A percentile compares a stretch with the other conserved stretches of the same genome.
phyloP scores from a whole-genome alignment of 2,329 filamentous ascomycete species.

The Falciphora oryzae region DNA sequence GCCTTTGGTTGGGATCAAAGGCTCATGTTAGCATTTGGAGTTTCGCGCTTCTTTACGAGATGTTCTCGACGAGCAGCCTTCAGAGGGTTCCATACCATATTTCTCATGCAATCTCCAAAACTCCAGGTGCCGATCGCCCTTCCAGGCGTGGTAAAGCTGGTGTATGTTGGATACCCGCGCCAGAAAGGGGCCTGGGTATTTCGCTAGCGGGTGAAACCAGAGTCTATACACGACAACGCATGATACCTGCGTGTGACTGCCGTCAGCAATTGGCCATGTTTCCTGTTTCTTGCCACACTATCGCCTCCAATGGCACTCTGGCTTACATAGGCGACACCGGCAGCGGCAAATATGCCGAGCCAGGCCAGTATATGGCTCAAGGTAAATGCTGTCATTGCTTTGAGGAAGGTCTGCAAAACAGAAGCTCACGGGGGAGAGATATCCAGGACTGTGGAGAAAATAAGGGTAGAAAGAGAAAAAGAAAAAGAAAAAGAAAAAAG shows the following conservation, averaged over 20 bases:
- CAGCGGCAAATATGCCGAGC: constrained; percentile 31
- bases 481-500: neutral
- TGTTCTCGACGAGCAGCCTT: too few species aligned
- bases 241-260: constrained; percentile 11
- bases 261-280: neutral
- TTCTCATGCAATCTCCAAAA: constrained; percentile 64
- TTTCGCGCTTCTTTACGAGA: too few species aligned
- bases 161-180: constrained; percentile 59
- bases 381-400: constrained; percentile 17
- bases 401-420: neutral
- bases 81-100: constrained; percentile 48
- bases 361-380: constrained; percentile 33
- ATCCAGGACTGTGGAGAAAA: too few species aligned
- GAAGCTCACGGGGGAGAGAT: neutral
- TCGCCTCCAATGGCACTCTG: neutral
- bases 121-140: constrained; percentile 68
- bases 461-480: neutral
- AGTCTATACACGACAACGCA: constrained; percentile 48
- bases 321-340: constrained; percentile 36
- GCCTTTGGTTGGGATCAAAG: constrained; percentile 30
- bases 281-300: too few species aligned
- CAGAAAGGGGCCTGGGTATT: constrained; percentile 58
- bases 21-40: neutral
- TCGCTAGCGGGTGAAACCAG: constrained; percentile 59
- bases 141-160: constrained; percentile 68